phyloP scores from a whole-genome alignment of 116 monocot species.

The Posidonia oceanica region DNA sequence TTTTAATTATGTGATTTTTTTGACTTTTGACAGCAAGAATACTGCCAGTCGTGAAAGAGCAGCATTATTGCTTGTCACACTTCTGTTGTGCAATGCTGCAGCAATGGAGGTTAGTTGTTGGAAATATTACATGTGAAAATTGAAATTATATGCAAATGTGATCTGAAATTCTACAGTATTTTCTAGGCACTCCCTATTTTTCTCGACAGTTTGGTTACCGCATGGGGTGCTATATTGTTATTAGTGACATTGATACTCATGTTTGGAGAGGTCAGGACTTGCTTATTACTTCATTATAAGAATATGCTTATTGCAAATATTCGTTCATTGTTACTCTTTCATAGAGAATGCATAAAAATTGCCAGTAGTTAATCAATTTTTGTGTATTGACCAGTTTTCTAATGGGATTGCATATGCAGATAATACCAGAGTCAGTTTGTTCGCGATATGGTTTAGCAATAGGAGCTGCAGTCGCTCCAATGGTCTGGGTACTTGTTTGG shows the following conservation, averaged over 20 bases:
- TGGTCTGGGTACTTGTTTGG: constrained; percentile 75
- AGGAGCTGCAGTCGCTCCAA: constrained; percentile 70
- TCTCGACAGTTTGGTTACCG: constrained; percentile 72
- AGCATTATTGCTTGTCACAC: constrained; percentile 89
- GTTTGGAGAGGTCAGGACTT: constrained; percentile 78
- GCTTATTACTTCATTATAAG: no score
- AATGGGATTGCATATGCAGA: constrained; percentile 18
- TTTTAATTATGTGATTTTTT: constrained; percentile 5
- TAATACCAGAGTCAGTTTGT: constrained; percentile 88
- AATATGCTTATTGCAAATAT: not conserved
- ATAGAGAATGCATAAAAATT: not conserved
- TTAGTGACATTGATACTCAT: constrained; percentile 93
- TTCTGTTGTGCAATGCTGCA: constrained; percentile 88
- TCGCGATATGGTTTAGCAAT: constrained; percentile 86
- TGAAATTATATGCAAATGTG: not conserved
- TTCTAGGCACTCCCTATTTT: constrained; percentile 84
- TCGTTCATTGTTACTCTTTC: not conserved
- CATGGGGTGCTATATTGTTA: constrained; percentile 85
- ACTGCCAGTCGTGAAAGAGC: constrained; percentile 78
- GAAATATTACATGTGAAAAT: not conserved
- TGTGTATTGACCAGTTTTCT: not conserved
- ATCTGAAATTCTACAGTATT: constrained; percentile 5
- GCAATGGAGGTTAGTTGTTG: constrained; percentile 82
- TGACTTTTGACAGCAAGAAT: constrained; percentile 72
- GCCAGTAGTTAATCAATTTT: not conserved